A percentile compares a stretch with the other conserved stretches of the same genome.
These are phyloP conservation scores for Teratosphaeria nubilosa DNA, from an alignment of 2,329 filamentous ascomycete species.

Conservation along the genomic window DNA sequence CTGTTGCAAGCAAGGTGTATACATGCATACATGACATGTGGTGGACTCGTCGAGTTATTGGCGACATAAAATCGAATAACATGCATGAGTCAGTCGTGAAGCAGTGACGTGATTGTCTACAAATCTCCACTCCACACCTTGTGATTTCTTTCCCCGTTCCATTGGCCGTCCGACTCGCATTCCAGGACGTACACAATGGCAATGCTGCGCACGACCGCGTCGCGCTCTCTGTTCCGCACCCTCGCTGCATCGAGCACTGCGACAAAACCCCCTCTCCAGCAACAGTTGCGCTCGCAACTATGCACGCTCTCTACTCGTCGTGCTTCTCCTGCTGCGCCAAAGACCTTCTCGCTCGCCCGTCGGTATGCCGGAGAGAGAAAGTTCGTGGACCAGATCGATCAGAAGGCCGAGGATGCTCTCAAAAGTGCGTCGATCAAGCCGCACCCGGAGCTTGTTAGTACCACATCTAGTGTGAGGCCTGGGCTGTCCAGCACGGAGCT, in stretches of 20 bases:
- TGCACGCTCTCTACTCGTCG: slow-evolving; percentile 30
- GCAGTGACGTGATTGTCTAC: neutral
- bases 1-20: neutral
- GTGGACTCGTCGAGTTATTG: neutral
- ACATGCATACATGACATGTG: neutral
- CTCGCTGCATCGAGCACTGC: slow-evolving; percentile 17
- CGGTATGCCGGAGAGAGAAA: slow-evolving; percentile 3
- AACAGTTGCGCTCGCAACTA: slow-evolving; percentile 33
- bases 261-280: slow-evolving; percentile 21
- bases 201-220: slow-evolving; percentile 37
- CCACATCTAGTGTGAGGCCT: slow-evolving; percentile 41
- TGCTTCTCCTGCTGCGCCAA: slow-evolving; percentile 16
- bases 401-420: slow-evolving; percentile 46
- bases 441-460: slow-evolving; percentile 52
- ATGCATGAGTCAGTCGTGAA: neutral
- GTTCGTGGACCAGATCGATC: slow-evolving; percentile 34
- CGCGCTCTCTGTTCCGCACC: slow-evolving; percentile 31
- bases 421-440: slow-evolving; percentile 42
- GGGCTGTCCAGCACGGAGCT: slow-evolving; percentile 27
- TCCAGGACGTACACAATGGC: slow-evolving; percentile 6
- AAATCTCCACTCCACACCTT: slow-evolving; percentile 5
- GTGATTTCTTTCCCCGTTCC: neutral
- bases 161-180: neutral
- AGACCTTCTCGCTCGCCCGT: slow-evolving; percentile 6
- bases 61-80: too few species aligned